Evolutionary conservation across 2,329 filamentous ascomycete species (phyloP).

Genomic region (Trichoderma simmonsii): DNA sequence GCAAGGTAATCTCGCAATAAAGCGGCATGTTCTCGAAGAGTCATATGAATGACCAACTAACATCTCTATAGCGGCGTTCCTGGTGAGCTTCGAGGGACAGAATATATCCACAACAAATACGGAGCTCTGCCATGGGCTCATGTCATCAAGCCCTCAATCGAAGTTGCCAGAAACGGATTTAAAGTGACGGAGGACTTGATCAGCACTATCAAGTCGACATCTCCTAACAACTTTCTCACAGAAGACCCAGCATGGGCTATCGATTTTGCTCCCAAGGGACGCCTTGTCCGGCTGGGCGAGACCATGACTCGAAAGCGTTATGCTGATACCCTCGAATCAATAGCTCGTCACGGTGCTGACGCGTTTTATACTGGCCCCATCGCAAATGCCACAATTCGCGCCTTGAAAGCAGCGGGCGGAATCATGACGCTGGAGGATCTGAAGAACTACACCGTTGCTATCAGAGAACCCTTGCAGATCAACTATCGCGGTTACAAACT

Average conservation of each 20-base stretch:
- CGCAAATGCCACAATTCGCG: slow-evolving; percentile 65
- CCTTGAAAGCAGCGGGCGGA: slow-evolving; percentile 61
- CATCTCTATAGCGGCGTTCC: slow-evolving; percentile 53
- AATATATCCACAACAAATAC: slow-evolving; percentile 68
- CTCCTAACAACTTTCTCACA: slow-evolving; percentile 58
- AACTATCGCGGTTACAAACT: slow-evolving; percentile 69
- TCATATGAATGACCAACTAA: slow-evolving; percentile 25
- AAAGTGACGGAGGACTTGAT: slow-evolving; percentile 68
- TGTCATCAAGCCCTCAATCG: slow-evolving; percentile 67
- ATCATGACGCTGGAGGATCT: slow-evolving; percentile 76
- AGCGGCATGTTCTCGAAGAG: slow-evolving; percentile 5
- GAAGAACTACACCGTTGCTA: slow-evolving; percentile 65
- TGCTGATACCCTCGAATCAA: slow-evolving; percentile 67
- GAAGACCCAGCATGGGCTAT: slow-evolving; percentile 73
- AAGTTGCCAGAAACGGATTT: slow-evolving; percentile 70
- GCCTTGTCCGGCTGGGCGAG: slow-evolving; percentile 63
- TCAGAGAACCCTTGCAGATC: slow-evolving; percentile 59
- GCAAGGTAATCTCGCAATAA: slow-evolving; percentile 56
- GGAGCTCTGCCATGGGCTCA: slow-evolving; percentile 62
- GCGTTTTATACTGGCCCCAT: slow-evolving; percentile 69
- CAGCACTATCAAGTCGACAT: slow-evolving; percentile 59
- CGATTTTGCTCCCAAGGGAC: slow-evolving; percentile 79
- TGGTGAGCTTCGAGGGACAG: slow-evolving; percentile 69
- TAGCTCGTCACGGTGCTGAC: slow-evolving; percentile 62
- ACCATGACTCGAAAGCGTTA: slow-evolving; percentile 72